These are phyloP conservation scores for Isatis lusitanica DNA, from an alignment of 441 rosid species.

Conservation along the genomic window DNA sequence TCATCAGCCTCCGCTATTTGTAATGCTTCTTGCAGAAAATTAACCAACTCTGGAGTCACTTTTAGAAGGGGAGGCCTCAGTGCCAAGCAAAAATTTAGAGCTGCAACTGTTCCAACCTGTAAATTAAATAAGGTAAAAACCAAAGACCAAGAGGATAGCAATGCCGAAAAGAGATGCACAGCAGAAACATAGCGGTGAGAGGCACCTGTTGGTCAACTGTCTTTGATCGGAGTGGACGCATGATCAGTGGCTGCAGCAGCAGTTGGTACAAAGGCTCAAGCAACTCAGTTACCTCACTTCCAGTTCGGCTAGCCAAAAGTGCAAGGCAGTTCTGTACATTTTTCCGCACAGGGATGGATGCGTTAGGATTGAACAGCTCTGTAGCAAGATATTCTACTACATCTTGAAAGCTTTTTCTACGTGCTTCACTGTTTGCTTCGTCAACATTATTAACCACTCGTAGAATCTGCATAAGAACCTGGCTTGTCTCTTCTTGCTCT, in stretches of 20 bases:
- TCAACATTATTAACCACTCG: conserved; percentile 98
- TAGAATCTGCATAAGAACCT: conserved; percentile 97
- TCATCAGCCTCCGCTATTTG: conserved; percentile 99
- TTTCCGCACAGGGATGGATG: conserved; percentile 87
- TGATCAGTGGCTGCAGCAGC: conserved; percentile 87
- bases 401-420: conserved; percentile 91
- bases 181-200: conserved; percentile 19
- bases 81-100: conserved; percentile 95
- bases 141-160: conserved; percentile 22
- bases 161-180: conserved; percentile 28
- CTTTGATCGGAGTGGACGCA: conserved; percentile 87
- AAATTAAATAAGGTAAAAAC: conserved; percentile 34
- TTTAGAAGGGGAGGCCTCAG: conserved; percentile 98
- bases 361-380: conserved; percentile 91
- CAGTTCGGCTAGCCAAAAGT: conserved; percentile 98
- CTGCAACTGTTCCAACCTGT: conserved; percentile 96
- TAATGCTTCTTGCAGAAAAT: conserved; percentile 97
- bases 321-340: conserved; percentile 97
- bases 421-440: conserved; percentile 94
- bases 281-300: conserved; percentile 96
- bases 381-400: conserved; percentile 95
- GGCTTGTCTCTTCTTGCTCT: conserved; percentile 99
- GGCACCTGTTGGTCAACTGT: conserved; percentile 98
- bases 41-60: conserved; percentile 93
- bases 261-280: conserved; percentile 92